Base-by-base conservation (phyloP, 1,284 basidiomycete species). In the Abortiporus biennis region DNA sequence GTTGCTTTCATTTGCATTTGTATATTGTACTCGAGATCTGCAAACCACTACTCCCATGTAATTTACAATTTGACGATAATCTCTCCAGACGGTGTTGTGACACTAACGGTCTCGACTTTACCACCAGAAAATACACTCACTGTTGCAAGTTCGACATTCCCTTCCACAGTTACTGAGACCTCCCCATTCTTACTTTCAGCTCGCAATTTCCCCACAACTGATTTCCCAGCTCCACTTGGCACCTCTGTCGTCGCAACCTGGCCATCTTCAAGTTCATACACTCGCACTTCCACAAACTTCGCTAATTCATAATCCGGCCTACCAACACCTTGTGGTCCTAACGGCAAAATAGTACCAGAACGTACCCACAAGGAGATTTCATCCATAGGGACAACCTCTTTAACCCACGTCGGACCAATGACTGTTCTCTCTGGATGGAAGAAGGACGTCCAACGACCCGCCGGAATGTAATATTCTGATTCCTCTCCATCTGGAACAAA, bases 331-430 rank as follows among this genome's bases (percentile, higher is more conserved):
- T 61, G 55, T 1, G 80, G 74, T 2, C 81, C 83, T 6, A 85
- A 66, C 29, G 71, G 61, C 16, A 84, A 59, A 12, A 82, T 68
- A 5, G 72, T 72, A 31, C 71, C 72, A 32, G 72, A 69, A 27
- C 78, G 69, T 24, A 86, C 74, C 72, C 76, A 85, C 15, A 86
- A 74, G 5, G 82, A 81, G 35, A 86, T 72, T 46, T 76, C 71
- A 48, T 77, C 67, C 19, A 80, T 54, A 21, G 75, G 68, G 12
- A 80, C 72, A 38, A 65, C 59, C 52, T 81, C 77, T 39, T 69
- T 71, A 44, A 81, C 58, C 79, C 79, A 82, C 5, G 47, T 48
- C 0, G 78, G 77, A 1, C 80, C 76, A 32, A 64, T 53, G 13
- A 74, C 52, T 6, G 63, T 65, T 39, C 74, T 69, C 41, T 62